Conservation (phyloP, 108 stramenopile species). For the Craspedostauros australis region DNA sequence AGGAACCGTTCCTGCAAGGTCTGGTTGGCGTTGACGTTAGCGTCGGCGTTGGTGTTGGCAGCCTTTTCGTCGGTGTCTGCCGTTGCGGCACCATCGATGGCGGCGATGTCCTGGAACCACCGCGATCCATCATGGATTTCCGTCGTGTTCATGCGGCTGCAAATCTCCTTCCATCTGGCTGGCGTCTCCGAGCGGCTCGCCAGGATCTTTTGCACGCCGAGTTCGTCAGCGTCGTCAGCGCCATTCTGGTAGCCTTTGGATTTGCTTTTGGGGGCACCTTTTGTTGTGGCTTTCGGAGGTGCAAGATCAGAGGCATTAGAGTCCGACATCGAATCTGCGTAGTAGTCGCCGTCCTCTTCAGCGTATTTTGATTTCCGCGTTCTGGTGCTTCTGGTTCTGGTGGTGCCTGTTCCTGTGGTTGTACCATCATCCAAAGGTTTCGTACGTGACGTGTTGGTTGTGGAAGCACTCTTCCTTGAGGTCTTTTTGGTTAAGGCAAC, state of each 20-base stretch:
- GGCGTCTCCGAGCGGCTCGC: slow-evolving; percentile 45
- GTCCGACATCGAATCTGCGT: background rate
- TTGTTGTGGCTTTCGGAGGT: slow-evolving; percentile 39
- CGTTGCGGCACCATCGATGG: background rate
- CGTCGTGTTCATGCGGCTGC: slow-evolving; percentile 61
- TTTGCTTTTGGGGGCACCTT: slow-evolving; percentile 22
- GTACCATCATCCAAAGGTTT: too few relatives aligned
- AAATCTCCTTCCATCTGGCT: slow-evolving; percentile 55
- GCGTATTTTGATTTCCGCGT: background rate
- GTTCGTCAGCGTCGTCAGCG: slow-evolving; percentile 29
- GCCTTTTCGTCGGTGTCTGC: slow-evolving; percentile 19
- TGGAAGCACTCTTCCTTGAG: background rate
- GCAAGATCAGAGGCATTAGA: slow-evolving; percentile 23
- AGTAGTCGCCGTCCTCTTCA: background rate
- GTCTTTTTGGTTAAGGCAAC: too few relatives aligned
- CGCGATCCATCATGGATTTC: slow-evolving; percentile 77
- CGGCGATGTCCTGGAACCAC: slow-evolving; percentile 71
- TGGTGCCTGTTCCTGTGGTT: too few relatives aligned
- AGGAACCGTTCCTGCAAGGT: slow-evolving; percentile 76
- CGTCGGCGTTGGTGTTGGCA: slow-evolving; percentile 17
- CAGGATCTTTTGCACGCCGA: slow-evolving; percentile 65
- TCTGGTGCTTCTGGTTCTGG: background rate
- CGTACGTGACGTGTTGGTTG: background rate
- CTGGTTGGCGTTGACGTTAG: slow-evolving; percentile 18
- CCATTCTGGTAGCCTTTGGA: slow-evolving; percentile 16